Evolutionary conservation across 148 eudicot genomes (phyloP).

Genomic region (Bassia scoparia): DNA sequence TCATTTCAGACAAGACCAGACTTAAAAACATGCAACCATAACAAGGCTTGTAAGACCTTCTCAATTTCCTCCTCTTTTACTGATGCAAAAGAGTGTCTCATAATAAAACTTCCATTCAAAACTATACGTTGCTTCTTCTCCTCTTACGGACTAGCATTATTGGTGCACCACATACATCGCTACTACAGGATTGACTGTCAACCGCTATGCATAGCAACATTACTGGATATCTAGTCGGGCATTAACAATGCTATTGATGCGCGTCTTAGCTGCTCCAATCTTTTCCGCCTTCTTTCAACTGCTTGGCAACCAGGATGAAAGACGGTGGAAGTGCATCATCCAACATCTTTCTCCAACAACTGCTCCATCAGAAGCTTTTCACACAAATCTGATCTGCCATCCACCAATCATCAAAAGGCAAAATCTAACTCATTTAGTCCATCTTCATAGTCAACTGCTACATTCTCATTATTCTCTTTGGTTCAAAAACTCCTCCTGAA

Average conservation of each 20-base stretch:
- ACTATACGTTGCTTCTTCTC: conserved; percentile 36
- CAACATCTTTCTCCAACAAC: conserved; percentile 62
- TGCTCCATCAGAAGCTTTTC: conserved; percentile 55
- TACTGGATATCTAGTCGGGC: conserved; percentile 13
- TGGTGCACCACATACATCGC: conserved; percentile 8
- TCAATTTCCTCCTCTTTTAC: conserved; percentile 81
- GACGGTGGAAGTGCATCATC: conserved; percentile 69
- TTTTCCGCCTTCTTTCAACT: conserved; percentile 47
- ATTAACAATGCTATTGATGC: conserved; percentile 45
- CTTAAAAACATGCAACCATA: conserved; percentile 68
- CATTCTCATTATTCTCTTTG: conserved; percentile 10
- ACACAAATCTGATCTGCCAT: conserved; percentile 69
- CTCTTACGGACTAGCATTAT: conserved; percentile 32
- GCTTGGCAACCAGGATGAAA: conserved; percentile 50
- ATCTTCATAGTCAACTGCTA: conserved; percentile 16
- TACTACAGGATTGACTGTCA: conserved; percentile 15
- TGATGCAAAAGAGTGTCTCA: conserved; percentile 73
- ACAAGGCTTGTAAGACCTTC: conserved; percentile 71
- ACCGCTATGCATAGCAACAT: conserved; percentile 20
- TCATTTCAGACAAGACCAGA: conserved; percentile 21
- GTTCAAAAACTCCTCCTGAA: conserved; percentile 34
- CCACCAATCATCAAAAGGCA: conserved; percentile 60
- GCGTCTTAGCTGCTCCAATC: conserved; percentile 53
- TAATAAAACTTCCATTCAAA: conserved; percentile 75
- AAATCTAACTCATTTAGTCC: conserved; percentile 24